Conservation (phyloP, 129 eudicot genomes). For the Escallonia herrerae region DNA sequence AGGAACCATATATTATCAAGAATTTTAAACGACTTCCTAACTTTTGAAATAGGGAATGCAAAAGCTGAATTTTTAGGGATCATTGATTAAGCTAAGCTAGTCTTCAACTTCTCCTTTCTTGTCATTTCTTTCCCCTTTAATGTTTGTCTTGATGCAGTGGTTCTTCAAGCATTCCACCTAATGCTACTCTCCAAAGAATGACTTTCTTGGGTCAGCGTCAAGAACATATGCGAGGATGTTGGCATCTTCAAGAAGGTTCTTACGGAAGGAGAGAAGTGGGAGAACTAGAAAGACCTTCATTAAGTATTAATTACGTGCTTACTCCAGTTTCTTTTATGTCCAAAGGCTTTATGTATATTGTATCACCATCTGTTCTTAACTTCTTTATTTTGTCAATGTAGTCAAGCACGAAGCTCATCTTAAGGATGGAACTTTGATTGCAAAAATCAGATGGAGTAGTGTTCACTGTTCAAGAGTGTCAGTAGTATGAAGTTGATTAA, state of each 20-base stretch:
- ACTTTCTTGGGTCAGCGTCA: conserved; percentile 32
- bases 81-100: no score
- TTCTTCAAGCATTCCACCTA: conserved; percentile 43
- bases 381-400: not conserved
- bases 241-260: conserved; percentile 38
- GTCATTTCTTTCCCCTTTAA: no score
- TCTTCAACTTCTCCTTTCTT: no score
- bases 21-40: no score
- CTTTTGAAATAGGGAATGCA: no score
- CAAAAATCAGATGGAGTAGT: conserved; percentile 11
- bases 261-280: conserved; percentile 36
- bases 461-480: conserved; percentile 38
- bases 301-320: conserved; percentile 12
- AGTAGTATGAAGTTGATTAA: conserved; percentile 38
- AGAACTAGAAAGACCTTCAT: conserved; percentile 40
- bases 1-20: no score
- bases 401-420: no score
- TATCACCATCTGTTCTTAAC: conserved; percentile 5
- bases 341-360: no score
- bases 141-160: no score
- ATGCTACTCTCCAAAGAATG: conserved; percentile 44
- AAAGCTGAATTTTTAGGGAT: no score
- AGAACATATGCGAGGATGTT: conserved; percentile 47
- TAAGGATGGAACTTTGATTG: no score
- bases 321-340: no score